Evolutionary conservation across 441 rosid genomes (phyloP).

Genomic region (Daphne laureola): DNA sequence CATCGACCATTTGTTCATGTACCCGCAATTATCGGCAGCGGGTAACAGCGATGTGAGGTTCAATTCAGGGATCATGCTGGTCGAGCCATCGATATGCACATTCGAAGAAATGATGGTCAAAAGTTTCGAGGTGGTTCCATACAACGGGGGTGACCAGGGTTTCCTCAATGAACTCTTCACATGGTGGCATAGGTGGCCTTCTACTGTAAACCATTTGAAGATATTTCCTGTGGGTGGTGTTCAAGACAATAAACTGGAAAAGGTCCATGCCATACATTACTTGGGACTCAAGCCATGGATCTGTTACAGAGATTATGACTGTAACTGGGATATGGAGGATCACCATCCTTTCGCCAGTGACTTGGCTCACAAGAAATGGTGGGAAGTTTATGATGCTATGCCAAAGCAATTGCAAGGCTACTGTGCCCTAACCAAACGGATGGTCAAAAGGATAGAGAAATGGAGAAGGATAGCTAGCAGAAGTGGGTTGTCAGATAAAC

Average conservation of each 20-base stretch:
- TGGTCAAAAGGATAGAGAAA: slow-evolving; percentile 34
- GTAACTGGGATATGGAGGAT: slow-evolving; percentile 62
- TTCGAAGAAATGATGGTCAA: slow-evolving; percentile 48
- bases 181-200: slow-evolving; percentile 86
- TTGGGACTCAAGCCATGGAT: slow-evolving; percentile 83
- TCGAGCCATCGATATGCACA: slow-evolving; percentile 68
- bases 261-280: slow-evolving; percentile 45
- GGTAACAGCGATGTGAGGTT: slow-evolving; percentile 33
- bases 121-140: slow-evolving; percentile 29
- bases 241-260: background rate
- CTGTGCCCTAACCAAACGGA: slow-evolving; percentile 36
- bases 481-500: slow-evolving; percentile 29
- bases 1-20: slow-evolving; percentile 41
- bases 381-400: slow-evolving; percentile 61
- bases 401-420: slow-evolving; percentile 36
- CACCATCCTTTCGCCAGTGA: slow-evolving; percentile 51
- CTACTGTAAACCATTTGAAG: slow-evolving; percentile 42
- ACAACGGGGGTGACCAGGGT: slow-evolving; percentile 87
- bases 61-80: slow-evolving; percentile 77
- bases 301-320: slow-evolving; percentile 78
- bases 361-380: slow-evolving; percentile 50
- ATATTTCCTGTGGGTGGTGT: slow-evolving; percentile 10
- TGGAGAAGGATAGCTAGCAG: slow-evolving; percentile 45
- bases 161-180: slow-evolving; percentile 68
- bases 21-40: slow-evolving; percentile 58